phyloP scores from a whole-genome alignment of 495 filamentous ascomycete genomes.

The Podospora fimiseda region DNA sequence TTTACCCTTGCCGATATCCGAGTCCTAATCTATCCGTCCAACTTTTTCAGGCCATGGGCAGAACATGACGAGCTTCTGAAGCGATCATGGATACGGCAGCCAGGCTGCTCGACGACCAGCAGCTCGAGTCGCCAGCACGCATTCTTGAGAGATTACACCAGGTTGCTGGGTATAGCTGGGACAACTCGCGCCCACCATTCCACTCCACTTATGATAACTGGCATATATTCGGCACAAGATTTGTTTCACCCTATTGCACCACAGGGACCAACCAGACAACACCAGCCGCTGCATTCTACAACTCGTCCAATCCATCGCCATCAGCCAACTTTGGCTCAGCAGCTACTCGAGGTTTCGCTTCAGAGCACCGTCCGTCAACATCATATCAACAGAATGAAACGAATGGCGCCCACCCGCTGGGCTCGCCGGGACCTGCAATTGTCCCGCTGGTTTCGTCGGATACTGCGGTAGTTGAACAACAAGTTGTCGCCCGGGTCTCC shows the following conservation, averaged over 20 bases:
- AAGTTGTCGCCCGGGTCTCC: constrained; percentile 70
- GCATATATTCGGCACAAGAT: constrained; percentile 44
- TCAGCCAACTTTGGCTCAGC: constrained; percentile 23
- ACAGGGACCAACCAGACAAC: constrained; percentile 22
- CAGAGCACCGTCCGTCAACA: constrained; percentile 28
- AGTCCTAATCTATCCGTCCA: constrained; percentile 16
- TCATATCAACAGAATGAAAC: constrained; percentile 29
- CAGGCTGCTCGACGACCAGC: constrained; percentile 51
- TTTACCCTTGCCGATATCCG: not conserved
- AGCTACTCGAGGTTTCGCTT: constrained; percentile 26
- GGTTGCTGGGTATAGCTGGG: constrained; percentile 70
- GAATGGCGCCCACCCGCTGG: constrained; percentile 33
- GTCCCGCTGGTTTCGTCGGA: constrained; percentile 21
- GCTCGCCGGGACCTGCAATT: constrained; percentile 25
- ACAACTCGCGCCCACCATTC: constrained; percentile 60
- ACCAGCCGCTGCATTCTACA: constrained; percentile 11
- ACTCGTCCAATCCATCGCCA: constrained; percentile 23
- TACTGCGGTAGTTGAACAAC: constrained; percentile 36
- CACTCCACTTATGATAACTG: constrained; percentile 82
- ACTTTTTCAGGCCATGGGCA: constrained; percentile 23
- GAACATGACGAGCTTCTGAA: not conserved
- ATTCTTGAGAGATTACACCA: constrained; percentile 68
- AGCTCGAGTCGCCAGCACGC: constrained; percentile 60
- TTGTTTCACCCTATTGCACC: constrained; percentile 37
- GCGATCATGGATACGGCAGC: constrained; percentile 43